These are phyloP conservation scores for Pichia sp. DNA, from an alignment of 1,139 yeast genomes.

Conservation along the genomic window DNA sequence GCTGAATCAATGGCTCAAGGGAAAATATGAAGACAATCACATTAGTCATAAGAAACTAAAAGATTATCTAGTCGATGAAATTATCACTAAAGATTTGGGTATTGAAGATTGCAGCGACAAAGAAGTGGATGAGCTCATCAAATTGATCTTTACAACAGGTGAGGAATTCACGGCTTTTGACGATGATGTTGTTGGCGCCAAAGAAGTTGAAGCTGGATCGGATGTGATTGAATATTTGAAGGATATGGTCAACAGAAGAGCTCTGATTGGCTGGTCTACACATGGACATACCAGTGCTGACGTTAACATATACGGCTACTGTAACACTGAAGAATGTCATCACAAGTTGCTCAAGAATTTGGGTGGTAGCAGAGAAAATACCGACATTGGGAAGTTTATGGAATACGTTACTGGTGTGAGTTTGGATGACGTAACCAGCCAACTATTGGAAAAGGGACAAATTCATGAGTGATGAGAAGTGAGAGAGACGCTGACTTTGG, in stretches of 20 bases:
- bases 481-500: too few species aligned
- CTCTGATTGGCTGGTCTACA: constrained; percentile 82
- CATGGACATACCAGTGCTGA: constrained; percentile 90
- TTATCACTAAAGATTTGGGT: constrained; percentile 45
- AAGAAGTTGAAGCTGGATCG: constrained; percentile 21
- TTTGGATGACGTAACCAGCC: constrained; percentile 25
- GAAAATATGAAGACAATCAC: constrained; percentile 15
- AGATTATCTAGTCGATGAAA: constrained; percentile 39
- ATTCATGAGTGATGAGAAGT: too few species aligned
- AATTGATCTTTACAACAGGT: neutral
- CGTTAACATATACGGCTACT: constrained; percentile 71
- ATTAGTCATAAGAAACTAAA: constrained; percentile 23
- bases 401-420: constrained; percentile 48
- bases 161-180: neutral
- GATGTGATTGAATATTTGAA: constrained; percentile 38
- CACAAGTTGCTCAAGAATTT: constrained; percentile 38
- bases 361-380: constrained; percentile 78
- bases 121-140: constrained; percentile 4
- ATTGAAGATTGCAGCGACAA: constrained; percentile 38
- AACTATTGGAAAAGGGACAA: neutral
- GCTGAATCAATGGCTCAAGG: constrained; percentile 22
- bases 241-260: constrained; percentile 56
- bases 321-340: constrained; percentile 41
- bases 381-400: constrained; percentile 70
- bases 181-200: constrained; percentile 34